phyloP scores from a whole-genome alignment of 208 protist genomes.

The Crithidia fasciculata region DNA sequence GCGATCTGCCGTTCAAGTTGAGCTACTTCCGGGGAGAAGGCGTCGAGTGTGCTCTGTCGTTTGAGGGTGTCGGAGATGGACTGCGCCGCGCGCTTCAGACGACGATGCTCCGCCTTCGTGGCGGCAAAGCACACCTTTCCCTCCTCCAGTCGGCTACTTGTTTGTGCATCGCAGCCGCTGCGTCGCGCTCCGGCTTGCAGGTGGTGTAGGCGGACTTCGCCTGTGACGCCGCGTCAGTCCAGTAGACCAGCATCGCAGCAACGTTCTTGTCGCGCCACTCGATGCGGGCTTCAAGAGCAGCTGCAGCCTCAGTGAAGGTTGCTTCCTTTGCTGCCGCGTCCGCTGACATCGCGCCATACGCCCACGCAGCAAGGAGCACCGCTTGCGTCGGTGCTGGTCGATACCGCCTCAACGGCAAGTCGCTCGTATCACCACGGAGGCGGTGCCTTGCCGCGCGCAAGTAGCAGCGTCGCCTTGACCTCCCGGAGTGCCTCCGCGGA shows the following conservation, averaged over 20 bases:
- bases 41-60: constrained; percentile 19
- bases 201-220: constrained; percentile 40
- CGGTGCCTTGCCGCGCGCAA: neutral
- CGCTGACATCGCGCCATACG: constrained; percentile 27
- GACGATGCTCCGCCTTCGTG: constrained; percentile 6
- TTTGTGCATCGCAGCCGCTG: constrained; percentile 3
- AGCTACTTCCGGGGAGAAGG: constrained; percentile 18
- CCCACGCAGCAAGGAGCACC: neutral
- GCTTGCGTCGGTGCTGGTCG: neutral
- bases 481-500: neutral
- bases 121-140: constrained; percentile 30
- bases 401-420: neutral
- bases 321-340: constrained; percentile 28
- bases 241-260: constrained; percentile 36
- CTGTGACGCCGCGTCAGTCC: constrained; percentile 35
- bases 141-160: constrained; percentile 39
- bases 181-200: constrained; percentile 30
- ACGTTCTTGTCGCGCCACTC: constrained; percentile 49
- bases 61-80: constrained; percentile 21
- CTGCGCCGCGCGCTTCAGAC: constrained; percentile 24
- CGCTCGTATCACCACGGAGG: constrained; percentile 6
- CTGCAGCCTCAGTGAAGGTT: constrained; percentile 22
- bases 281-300: constrained; percentile 36
- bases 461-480: neutral
- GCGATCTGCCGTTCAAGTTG: constrained; percentile 29